Base-by-base conservation (phyloP, 805 yeast species). In the Teunomyces tritomae region DNA sequence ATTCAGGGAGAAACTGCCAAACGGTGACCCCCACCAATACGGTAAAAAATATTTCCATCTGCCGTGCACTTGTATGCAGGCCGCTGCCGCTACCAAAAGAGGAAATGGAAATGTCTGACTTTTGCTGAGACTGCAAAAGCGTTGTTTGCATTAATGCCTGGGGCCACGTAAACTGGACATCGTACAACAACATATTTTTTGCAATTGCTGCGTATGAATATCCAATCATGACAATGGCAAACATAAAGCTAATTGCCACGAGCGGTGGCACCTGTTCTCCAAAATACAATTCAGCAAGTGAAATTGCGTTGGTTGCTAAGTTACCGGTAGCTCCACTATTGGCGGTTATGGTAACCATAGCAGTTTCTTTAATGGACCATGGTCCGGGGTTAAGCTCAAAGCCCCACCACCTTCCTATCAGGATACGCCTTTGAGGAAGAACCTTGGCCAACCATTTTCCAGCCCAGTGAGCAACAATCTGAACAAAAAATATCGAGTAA, bases 181-280 rank as follows among this genome's bases (percentile, higher is more conserved):
- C 81, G 52, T 75, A 75, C 5, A 77, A 57, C 17, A 78, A 71
- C 35, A 73, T 62, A 34, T 64, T 59, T 47, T 74, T 68, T 3
- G 81, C 80, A 17, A 78, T 71, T 0, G 79, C 79, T 9, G 79
- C 80, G 55, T 73, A 77, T 1, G 83, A 74, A 55, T 77, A 78
- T 0, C 83, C 83, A 1, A 74, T 69, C 61, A 77, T 76, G 13
- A 77, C 81, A 40, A 78, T 78, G 4, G 79, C 66, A 62, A 72
- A 73, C 82, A 78, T 78, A 56, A 76, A 78, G 2, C 64, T 52
- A 5, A 77, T 55, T 2, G 80, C 78, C 4, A 67, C 63, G 1
- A 55, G 46, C 0, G 73, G 68, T 48, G 62, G 56, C 29, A 76
- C 70, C 3, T 59, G 62, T 20, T 67, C 64, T 13, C 62, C 67